Evolutionary conservation across 169 alveolate genomes (phyloP), one percentile per base, ranked within the genome.

Genomic region (Theileria equi): DNA sequence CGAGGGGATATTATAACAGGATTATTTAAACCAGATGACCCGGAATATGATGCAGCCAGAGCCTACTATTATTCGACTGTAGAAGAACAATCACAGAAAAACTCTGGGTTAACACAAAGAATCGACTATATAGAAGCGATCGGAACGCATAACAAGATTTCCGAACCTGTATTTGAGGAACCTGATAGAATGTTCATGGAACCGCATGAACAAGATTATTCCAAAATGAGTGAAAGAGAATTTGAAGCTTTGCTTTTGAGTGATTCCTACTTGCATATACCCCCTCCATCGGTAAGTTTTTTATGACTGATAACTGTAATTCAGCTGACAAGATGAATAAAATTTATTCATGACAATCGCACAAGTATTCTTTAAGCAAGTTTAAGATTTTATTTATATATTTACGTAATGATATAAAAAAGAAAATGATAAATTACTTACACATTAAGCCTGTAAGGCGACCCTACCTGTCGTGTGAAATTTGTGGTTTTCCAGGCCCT

Each of bases 91-190:
- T 54, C 61, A 0, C 13, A 48, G 23, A 28, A 41, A 10, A 54
- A 45, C 13, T 41, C 77, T 8, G 81, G 74, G 2, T 41, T 77
- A 48, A 77, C 86, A 13, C 81, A 77, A 64, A 71, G 86, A 44
- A 77, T 77, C 3, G 86, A 77, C 62, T 77, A 77, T 76, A 58
- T 52, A 0, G 81, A 77, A 47, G 81, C 69, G 11, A 74, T 74
- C 47, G 84, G 60, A 43, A 64, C 43, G 23, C 60, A 70, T 40
- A 26, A 52, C 13, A 45, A 45, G 26, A 52, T 38, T 26, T 36
- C 17, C 7, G 38, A 28, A 19, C 21, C 45, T 8, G 65, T 54
- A 10, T 13, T 28, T 23, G 65, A 10, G 1, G 21, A 4, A 7
- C 7, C 3, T 6, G 23, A 44, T 6, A 29, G 23, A 44, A 44